These are phyloP conservation scores for Aspergillus coremiiformis DNA, from an alignment of 495 filamentous ascomycete genomes.

Conservation along the genomic window DNA sequence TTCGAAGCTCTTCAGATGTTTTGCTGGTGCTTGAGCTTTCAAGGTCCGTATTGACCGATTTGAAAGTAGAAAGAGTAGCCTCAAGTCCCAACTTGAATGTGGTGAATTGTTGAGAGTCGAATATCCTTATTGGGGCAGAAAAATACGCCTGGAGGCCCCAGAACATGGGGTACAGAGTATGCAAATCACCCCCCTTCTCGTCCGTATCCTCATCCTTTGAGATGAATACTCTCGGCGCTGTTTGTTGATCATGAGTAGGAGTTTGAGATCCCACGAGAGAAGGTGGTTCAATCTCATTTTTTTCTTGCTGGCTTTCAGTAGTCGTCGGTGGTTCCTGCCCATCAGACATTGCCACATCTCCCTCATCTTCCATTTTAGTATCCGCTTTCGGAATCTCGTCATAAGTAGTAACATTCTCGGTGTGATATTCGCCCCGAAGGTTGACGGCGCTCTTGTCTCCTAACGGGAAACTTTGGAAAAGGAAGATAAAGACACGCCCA, in stretches of 20 bases:
- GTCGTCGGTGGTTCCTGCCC: slow-evolving; percentile 29
- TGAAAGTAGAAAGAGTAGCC: slow-evolving; percentile 72
- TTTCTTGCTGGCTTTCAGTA: slow-evolving; percentile 17
- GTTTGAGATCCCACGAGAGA: slow-evolving; percentile 17
- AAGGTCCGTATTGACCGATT: slow-evolving; percentile 65
- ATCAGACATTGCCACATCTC: slow-evolving; percentile 57
- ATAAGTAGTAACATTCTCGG: slow-evolving; percentile 87
- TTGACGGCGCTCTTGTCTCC: slow-evolving; percentile 97
- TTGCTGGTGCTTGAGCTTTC: slow-evolving; percentile 42
- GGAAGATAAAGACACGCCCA: slow-evolving; percentile 91
- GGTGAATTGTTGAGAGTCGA: slow-evolving; percentile 59
- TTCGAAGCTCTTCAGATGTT: slow-evolving; percentile 50
- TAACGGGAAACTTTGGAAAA: slow-evolving; percentile 93
- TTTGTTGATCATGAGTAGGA: slow-evolving; percentile 13
- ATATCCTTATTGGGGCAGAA: slow-evolving; percentile 78
- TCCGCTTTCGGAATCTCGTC: slow-evolving; percentile 45
- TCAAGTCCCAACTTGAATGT: slow-evolving; percentile 74
- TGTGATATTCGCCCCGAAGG: slow-evolving; percentile 89
- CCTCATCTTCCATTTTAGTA: slow-evolving; percentile 30
- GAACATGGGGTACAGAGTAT: slow-evolving; percentile 82
- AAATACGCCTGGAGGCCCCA: slow-evolving; percentile 90
- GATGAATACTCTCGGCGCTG: slow-evolving; percentile 44
- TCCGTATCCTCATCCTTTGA: slow-evolving; percentile 40
- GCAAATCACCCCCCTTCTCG: slow-evolving; percentile 47
- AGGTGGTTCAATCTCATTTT: slow-evolving; percentile 11